Percentiles rank a stretch among this genome's conserved stretches.
These are phyloP conservation scores for Nothopassalora personata DNA, from an alignment of 2,329 filamentous ascomycete genomes.

Conservation along the genomic window DNA sequence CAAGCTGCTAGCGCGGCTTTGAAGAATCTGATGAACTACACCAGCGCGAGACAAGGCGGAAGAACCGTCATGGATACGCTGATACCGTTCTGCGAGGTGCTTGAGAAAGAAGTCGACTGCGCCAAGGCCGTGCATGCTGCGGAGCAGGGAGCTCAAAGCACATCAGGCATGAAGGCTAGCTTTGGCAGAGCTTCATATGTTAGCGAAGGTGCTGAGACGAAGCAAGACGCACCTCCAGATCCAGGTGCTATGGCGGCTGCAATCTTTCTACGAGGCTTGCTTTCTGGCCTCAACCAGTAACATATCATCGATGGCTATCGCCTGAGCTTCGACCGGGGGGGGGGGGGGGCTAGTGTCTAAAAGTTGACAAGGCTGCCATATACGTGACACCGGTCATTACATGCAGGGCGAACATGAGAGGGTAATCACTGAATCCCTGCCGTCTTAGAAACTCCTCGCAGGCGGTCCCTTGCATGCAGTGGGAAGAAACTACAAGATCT, in stretches of 20 bases:
- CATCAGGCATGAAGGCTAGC: conserved; percentile 33
- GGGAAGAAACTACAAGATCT: too few relatives aligned
- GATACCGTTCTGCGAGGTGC: conserved; percentile 35
- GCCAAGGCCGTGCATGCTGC: conserved; percentile 29
- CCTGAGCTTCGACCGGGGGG: too few relatives aligned
- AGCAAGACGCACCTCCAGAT: conserved; percentile 31
- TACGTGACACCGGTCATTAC: too few relatives aligned
- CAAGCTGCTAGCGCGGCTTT: conserved; percentile 36
- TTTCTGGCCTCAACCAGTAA: conserved; percentile 22
- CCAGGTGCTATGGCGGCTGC: conserved; percentile 36
- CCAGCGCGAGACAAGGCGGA: conserved; percentile 32
- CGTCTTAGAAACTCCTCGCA: too few relatives aligned
- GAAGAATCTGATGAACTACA: conserved; percentile 39
- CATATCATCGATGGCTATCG: too few relatives aligned
- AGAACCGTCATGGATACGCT: conserved; percentile 37
- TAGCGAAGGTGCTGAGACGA: conserved; percentile 19
- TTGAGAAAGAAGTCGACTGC: conserved; percentile 25
- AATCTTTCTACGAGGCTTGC: conserved; percentile 32
- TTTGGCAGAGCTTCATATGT: conserved; percentile 36
- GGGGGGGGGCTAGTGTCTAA: too few relatives aligned
- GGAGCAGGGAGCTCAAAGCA: conserved; percentile 31
- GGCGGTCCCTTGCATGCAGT: too few relatives aligned
- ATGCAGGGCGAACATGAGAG: too few relatives aligned
- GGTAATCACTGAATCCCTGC: too few relatives aligned
- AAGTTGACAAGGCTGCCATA: too few relatives aligned